Percentiles rank a stretch among this genome's conserved stretches.
phyloP scores from a whole-genome alignment of 176 grass and related monocot genomes.

The Leersia perrieri region DNA sequence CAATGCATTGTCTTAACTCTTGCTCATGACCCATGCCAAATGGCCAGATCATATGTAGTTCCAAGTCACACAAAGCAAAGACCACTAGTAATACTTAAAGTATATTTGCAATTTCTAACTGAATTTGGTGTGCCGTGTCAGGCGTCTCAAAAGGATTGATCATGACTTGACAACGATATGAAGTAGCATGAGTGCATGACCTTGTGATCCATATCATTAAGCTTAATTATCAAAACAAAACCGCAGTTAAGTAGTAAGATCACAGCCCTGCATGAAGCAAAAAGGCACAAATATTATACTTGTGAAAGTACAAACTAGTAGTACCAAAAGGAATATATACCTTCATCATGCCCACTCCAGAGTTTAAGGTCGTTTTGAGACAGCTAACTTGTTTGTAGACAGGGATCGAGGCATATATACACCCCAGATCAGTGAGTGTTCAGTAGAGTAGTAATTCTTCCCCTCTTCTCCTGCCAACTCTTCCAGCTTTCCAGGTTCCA shows the following conservation, averaged over 20 bases:
- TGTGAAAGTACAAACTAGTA: background rate
- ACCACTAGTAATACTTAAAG: background rate
- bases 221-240: background rate
- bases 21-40: background rate
- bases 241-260: background rate
- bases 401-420: background rate
- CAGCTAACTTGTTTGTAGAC: background rate
- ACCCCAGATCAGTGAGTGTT: background rate
- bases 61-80: background rate
- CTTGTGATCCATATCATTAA: background rate
- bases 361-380: background rate
- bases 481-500: background rate
- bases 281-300: background rate
- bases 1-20: background rate
- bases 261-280: background rate
- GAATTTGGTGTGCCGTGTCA: background rate
- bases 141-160: background rate
- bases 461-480: background rate
- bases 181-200: background rate
- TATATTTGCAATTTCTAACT: background rate
- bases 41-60: background rate
- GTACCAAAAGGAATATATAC: background rate
- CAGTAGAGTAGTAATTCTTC: background rate
- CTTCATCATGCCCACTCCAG: background rate
- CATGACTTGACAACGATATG: background rate